Evolutionary conservation across 1,284 basidiomycete genomes (phyloP), one percentile per base, ranked within the genome.

Genomic region (Mycena sp.): DNA sequence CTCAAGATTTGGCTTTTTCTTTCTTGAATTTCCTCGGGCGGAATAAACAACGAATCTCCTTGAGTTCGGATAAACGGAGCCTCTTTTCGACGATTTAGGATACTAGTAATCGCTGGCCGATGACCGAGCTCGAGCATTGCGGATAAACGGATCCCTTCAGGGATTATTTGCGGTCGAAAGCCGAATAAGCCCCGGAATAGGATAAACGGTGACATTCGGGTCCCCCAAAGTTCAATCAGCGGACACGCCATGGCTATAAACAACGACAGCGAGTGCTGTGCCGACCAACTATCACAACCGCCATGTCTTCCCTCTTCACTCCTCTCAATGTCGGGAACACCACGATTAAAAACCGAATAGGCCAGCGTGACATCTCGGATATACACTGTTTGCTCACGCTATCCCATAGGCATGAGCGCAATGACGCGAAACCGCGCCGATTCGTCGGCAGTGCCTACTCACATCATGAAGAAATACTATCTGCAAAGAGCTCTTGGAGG

Each of bases 381-480:
- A n/a, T 16, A 41, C 11, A 14, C 6, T 28, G 30, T 23, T 6
- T 11, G n/a, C 10, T 19, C 37, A 26, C 14, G 40, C 40, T 76
- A 75, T 45, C 69, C 72, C 23, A 64, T 76, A 49, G 65, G 71
- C 7, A 78, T 79, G 77, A 70, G 74, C 28, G 77, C 79, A 0
- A 62, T 79, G 53, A 78, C 78, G 7, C 72, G 78, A 25, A 76
- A 74, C 52, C 75, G 77, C 16, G 58, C 71, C 12, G 72, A 75
- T 11, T 56, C 64, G 23, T 65, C 59, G 16, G 37, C 55, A 35
- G 70, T 78, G 6, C 80, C 80, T 2, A 81, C 72, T 40, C 69
- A 76, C 9, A 53, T 77, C 19, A 82, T 80, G 72, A 67, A 72
- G 16, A 79, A 81, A 63, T 84, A 85, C 70, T 85, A 85, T 63